These are phyloP conservation scores for Moesziomyces sp. DNA, from an alignment of 1,284 basidiomycete species.

Conservation along the genomic window DNA sequence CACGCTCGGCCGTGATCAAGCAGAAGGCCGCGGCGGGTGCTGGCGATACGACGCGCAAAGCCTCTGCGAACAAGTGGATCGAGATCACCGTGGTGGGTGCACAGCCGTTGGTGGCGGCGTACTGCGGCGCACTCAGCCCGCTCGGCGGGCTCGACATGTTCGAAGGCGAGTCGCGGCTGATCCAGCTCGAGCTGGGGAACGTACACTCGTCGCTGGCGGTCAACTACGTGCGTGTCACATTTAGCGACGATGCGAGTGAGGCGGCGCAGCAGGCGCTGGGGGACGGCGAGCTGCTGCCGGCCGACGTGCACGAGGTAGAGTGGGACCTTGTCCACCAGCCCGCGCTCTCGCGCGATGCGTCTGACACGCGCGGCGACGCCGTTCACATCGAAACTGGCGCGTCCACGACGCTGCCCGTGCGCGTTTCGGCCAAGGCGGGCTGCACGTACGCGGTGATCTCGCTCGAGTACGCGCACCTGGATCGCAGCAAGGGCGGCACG, in stretches of 20 bases:
- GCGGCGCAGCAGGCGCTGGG: conserved; percentile 79
- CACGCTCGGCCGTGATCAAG: conserved; percentile 67
- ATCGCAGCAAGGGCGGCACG: conserved; percentile 49
- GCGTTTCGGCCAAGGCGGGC: conserved; percentile 85
- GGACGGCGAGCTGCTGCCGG: conserved; percentile 79
- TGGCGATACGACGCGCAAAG: neutral
- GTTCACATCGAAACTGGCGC: conserved; percentile 75
- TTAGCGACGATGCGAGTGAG: conserved; percentile 86
- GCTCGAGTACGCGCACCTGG: conserved; percentile 81
- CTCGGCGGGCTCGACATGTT: conserved; percentile 93
- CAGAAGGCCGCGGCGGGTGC: conserved; percentile 13
- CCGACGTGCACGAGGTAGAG: conserved; percentile 90
- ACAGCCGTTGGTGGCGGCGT: conserved; percentile 85
- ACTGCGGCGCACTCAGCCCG: conserved; percentile 80
- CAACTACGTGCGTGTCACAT: conserved; percentile 84
- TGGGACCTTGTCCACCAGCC: conserved; percentile 81
- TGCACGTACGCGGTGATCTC: conserved; percentile 83
- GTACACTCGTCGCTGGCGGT: conserved; percentile 76
- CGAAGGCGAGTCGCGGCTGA: conserved; percentile 86
- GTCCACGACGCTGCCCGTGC: conserved; percentile 76
- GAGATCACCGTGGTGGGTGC: conserved; percentile 83
- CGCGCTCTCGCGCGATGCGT: conserved; percentile 72
- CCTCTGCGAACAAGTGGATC: conserved; percentile 65
- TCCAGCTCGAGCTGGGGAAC: conserved; percentile 88
- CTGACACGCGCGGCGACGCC: neutral